Conservation (phyloP, 352 stramenopile genomes). For the Globisporangium megalacanthum region DNA sequence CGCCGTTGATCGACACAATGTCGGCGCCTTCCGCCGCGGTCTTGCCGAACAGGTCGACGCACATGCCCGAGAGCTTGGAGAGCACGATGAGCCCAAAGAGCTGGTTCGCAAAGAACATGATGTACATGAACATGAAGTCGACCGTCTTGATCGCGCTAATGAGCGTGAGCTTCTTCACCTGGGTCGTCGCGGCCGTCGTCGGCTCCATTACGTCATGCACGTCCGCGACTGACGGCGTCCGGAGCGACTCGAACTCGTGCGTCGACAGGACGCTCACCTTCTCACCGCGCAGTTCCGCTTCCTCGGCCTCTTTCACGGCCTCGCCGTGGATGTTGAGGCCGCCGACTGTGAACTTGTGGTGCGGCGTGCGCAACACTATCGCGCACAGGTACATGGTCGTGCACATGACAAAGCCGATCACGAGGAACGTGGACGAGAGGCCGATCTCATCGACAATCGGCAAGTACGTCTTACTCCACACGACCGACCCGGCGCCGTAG, state of each 20-base stretch:
- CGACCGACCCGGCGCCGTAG: constrained; percentile 53
- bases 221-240: constrained; percentile 25
- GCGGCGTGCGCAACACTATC: constrained; percentile 41
- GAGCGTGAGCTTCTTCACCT: constrained; percentile 45
- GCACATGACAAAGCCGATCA: constrained; percentile 38
- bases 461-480: constrained; percentile 64
- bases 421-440: constrained; percentile 38
- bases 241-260: constrained; percentile 41
- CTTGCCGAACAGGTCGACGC: constrained; percentile 43
- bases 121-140: constrained; percentile 60
- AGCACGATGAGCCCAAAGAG: constrained; percentile 62
- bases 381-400: constrained; percentile 33
- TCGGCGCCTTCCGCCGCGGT: constrained; percentile 27
- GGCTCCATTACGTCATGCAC: constrained; percentile 24
- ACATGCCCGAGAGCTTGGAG: constrained; percentile 54
- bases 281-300: constrained; percentile 25
- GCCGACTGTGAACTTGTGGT: constrained; percentile 33
- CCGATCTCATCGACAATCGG: constrained; percentile 46
- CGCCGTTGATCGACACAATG: constrained; percentile 56
- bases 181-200: constrained; percentile 25
- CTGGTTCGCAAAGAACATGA: constrained; percentile 65
- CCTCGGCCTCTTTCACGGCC: constrained; percentile 26
- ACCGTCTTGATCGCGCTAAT: constrained; percentile 46
- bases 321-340: constrained; percentile 66
- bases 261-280: constrained; percentile 39